phyloP scores from a whole-genome alignment of 345 rosid genomes.

The Hibiscus mutabilis region DNA sequence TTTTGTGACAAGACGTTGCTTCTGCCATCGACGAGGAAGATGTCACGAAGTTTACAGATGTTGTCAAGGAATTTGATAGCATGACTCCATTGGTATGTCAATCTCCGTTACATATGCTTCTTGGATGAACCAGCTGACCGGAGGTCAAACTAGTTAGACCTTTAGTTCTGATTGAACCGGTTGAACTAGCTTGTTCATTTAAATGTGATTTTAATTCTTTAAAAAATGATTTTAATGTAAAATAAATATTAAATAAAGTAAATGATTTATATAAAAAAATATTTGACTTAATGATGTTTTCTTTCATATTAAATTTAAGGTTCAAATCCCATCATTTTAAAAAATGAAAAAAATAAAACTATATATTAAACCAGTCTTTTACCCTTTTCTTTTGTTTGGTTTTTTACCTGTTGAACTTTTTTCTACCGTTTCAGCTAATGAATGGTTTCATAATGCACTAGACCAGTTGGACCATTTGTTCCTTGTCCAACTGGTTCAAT shows the following conservation, averaged over 20 bases:
- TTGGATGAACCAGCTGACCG: not conserved
- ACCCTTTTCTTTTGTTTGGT: too few species aligned
- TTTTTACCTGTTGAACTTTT: too few species aligned
- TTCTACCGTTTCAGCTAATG: too few species aligned
- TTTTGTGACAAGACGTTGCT: conserved; percentile 61
- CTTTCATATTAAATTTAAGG: not conserved
- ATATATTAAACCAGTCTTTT: too few species aligned
- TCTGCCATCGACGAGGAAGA: conserved; percentile 93
- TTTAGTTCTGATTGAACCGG: not conserved
- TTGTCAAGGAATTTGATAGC: conserved; percentile 91
- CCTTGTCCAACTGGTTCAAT: too few species aligned
- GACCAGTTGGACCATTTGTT: too few species aligned
- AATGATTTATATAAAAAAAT: not conserved
- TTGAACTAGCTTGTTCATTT: not conserved
- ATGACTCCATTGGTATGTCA: conserved; percentile 86
- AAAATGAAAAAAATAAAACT: not conserved
- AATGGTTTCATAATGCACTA: too few species aligned
- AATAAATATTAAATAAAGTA: not conserved
- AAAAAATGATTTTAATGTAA: not conserved
- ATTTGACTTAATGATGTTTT: not conserved
- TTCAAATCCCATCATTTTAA: not conserved
- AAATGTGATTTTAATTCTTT: not conserved
- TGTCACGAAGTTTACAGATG: conserved; percentile 70
- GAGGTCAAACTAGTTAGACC: not conserved
- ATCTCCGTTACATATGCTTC: not conserved